Percentiles rank a stretch among this genome's conserved stretches.
phyloP scores from a whole-genome alignment of 169 alveolate species.

The Plasmodium adleri region DNA sequence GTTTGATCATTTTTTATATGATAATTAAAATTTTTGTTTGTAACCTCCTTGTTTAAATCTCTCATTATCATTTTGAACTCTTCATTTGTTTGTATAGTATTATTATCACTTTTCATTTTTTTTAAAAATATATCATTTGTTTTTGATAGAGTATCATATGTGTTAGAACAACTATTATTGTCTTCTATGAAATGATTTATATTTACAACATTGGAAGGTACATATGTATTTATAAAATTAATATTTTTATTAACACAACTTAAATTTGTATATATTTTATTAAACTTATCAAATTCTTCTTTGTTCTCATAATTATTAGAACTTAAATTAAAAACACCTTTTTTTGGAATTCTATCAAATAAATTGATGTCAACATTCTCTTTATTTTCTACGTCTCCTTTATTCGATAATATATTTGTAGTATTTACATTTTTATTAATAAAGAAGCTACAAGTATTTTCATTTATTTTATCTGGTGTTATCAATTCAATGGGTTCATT shows the following conservation, averaged over 20 bases:
- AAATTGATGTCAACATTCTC: neutral
- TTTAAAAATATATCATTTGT: conserved; percentile 27
- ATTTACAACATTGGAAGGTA: conserved; percentile 31
- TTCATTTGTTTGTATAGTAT: conserved; percentile 24
- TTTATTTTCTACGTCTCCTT: neutral
- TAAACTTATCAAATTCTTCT: conserved; percentile 46
- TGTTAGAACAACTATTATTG: conserved; percentile 7
- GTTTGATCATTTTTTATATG: neutral
- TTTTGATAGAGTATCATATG: conserved; percentile 26
- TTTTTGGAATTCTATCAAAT: conserved; percentile 13
- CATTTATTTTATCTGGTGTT: neutral
- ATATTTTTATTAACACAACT: conserved; percentile 64
- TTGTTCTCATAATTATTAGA: conserved; percentile 29
- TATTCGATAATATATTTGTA: no score
- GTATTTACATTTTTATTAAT: neutral
- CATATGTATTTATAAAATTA: conserved; percentile 40
- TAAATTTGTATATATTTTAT: conserved; percentile 59
- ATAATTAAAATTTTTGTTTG: neutral
- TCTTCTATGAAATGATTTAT: conserved; percentile 19
- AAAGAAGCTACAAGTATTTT: neutral
- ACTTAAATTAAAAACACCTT: conserved; percentile 4
- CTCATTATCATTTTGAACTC: conserved; percentile 26
- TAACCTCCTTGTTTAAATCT: conserved; percentile 25
- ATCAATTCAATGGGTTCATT: neutral
- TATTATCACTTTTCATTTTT: conserved; percentile 9